Percentiles rank a stretch among this genome's conserved stretches.
These are phyloP conservation scores for Aspergillus awamori DNA, from an alignment of 2,329 filamentous ascomycete species.

Conservation along the genomic window DNA sequence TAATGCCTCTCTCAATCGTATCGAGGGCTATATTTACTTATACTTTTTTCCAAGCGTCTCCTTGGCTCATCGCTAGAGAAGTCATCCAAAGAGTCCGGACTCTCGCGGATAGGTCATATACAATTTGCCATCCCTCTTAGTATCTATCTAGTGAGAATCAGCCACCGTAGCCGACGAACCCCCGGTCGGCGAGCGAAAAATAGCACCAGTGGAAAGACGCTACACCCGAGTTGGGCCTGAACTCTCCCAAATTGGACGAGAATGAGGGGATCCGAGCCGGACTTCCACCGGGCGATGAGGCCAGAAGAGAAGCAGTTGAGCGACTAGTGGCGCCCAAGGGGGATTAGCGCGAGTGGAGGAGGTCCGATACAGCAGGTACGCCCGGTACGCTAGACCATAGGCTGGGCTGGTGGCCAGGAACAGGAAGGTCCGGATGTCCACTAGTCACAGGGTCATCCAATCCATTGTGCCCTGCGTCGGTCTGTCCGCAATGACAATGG, in stretches of 20 bases:
- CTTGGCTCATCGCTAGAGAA: no score
- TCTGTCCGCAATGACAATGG: background rate
- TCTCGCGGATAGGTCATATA: background rate
- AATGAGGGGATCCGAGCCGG: slow-evolving; percentile 8
- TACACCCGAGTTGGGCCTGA: background rate
- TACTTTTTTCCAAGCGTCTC: no score
- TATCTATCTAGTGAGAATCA: background rate
- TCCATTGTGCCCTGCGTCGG: background rate
- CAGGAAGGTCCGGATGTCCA: background rate
- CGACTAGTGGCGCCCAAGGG: background rate
- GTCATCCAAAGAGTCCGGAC: background rate
- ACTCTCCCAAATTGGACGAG: background rate
- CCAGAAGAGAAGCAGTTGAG: background rate
- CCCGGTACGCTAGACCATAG: background rate
- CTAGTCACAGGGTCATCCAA: slow-evolving; percentile 1
- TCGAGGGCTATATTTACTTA: background rate
- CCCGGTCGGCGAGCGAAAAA: background rate
- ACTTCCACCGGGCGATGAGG: slow-evolving; percentile 6
- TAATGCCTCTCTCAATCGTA: background rate
- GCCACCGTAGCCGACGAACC: background rate
- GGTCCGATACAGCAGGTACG: slow-evolving; percentile 5
- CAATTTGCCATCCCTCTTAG: background rate
- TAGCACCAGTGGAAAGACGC: background rate
- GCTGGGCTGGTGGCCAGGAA: background rate
- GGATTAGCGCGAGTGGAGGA: background rate